Percentiles rank a stretch among this genome's conserved stretches.
Conservation (phyloP, 768 basidiomycete genomes). For the Flagelloscypha sp. region DNA sequence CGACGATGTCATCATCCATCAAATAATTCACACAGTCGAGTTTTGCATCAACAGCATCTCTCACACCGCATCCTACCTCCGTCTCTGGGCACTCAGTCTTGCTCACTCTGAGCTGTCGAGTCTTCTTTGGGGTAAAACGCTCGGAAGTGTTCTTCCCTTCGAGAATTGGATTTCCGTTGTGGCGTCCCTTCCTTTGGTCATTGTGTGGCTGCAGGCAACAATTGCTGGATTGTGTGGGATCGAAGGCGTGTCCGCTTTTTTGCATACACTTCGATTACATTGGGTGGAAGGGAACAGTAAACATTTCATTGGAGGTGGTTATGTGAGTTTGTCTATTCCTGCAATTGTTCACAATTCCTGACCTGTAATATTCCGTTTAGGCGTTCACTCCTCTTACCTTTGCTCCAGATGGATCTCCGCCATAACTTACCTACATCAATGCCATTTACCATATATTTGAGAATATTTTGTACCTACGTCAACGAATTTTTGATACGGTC, state of each 20-base stretch:
- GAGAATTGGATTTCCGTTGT: slow-evolving; percentile 56
- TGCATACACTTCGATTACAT: slow-evolving; percentile 93
- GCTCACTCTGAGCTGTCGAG: slow-evolving; percentile 98
- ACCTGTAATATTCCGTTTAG: too few species aligned
- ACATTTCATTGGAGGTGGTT: slow-evolving; percentile 84
- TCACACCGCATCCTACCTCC: slow-evolving; percentile 88
- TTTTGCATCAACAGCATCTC: slow-evolving; percentile 99
- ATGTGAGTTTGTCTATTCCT: slow-evolving; percentile 48
- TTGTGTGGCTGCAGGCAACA: slow-evolving; percentile 75
- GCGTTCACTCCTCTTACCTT: too few species aligned
- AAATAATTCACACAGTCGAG: slow-evolving; percentile 98
- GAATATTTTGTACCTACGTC: too few species aligned
- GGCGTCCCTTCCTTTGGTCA: slow-evolving; percentile 37
- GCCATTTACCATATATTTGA: too few species aligned
- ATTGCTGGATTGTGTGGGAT: slow-evolving; percentile 81
- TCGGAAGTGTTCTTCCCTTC: slow-evolving; percentile 54
- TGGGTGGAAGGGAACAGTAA: slow-evolving; percentile 99
- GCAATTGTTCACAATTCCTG: too few species aligned
- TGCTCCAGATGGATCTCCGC: too few species aligned
- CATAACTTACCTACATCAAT: too few species aligned
- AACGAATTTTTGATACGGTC: too few species aligned
- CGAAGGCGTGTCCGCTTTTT: slow-evolving; percentile 95
- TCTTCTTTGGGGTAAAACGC: slow-evolving; percentile 85
- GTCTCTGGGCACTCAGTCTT: slow-evolving; percentile 95
- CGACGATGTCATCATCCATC: slow-evolving; percentile 91